Evolutionary conservation across 305 asterid genomes (phyloP), one percentile per base, ranked within the genome.

Genomic region (Solanum aculeatissimum): DNA sequence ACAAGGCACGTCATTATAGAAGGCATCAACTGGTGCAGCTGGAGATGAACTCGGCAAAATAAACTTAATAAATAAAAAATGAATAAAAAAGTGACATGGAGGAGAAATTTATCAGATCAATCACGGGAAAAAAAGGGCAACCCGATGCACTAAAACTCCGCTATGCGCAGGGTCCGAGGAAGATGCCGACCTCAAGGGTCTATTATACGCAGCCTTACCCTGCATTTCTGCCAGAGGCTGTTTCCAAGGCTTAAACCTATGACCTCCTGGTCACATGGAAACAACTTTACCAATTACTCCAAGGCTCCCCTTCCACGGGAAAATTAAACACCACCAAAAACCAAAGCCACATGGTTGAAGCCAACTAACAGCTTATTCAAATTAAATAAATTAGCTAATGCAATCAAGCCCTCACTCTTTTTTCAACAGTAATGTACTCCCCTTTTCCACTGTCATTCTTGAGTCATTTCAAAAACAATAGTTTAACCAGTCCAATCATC

Each of bases 21-120:
- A 81, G 99, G 99, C 98, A 97, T 95, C 87, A 95, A 89, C 88
- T 97, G 98, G 92, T 97, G 98, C 88, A 95, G 94, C 99, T 97
- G 93, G 79, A 85, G 65, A 77, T 51, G 42, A 51, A 51, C 43
- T 77, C 62, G 8, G 57, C 38, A 72, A 74, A 74, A 25, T 25
- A 47, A 47, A 47, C 32, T 43, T 14, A 74, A 47, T 21, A 10
- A 63, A 27, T 68, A 2, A 14, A 65, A 9, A 10, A 74, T 0
- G 57, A 74, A 14, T 74, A 74, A 23, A 43, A 43, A 74, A 14
- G 23, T 74, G 0, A 51, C 60, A 74, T 7, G 18, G 57, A 72
- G 9, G 35, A 40, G 29, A 53, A 45, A 32, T 25, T 45, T 19
- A 79, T 62, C 80, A 62, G n/a, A 21, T 27, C 87, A 86, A n/a